Base-by-base conservation (phyloP, 257 asterid species). In the Solanum phureja region DNA sequence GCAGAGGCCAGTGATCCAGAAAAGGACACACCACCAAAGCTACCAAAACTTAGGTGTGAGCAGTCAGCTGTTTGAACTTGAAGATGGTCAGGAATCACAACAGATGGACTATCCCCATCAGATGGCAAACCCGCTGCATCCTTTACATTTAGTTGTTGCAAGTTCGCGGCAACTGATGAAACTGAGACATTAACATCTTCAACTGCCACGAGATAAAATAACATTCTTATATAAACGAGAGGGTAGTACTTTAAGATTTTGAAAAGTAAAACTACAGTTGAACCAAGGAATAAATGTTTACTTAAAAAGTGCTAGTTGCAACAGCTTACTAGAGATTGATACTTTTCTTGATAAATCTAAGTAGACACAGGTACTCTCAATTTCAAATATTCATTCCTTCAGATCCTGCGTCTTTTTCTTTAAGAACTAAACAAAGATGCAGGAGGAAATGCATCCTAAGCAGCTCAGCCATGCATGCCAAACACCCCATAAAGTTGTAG, bases 11-110 rank as follows among this genome's bases (percentile, higher is more conserved):
- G 72, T 40, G 90, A 86, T 86, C 93, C 96, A 83, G 98, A 90
- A 83, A 93, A 86, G 56, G 94, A 52, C 83, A 92, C 85, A 79
- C 87, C 82, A 37, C 94, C 92, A 88, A 94, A 95, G 91, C 96
- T 95, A 87, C 99, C 98, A 90, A 96, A 96, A 93, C 96, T 94
- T 92, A 96, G 91, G 95, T 95, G 99, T 19, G 97, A 93, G 89
- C 96, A 94, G 34, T 93, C 95, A n/a, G 93, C 96, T 62, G 91
- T 84, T 90, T 94, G 96, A 86, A 93, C 95, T 91, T 92, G 98
- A 91, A 96, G 92, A 90, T 94, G 98, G 89, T 92, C 95, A 62
- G 98, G 98, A 91, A 96, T 93, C 87, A 94, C 93, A 40, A 95
- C 93, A 38, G 94, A 93, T 86, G 97, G 95, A 33, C 91, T 89